Percentiles rank a stretch among this genome's conserved stretches.
These are phyloP conservation scores for Pleurotus djamor DNA, from an alignment of 768 basidiomycete species.

Conservation along the genomic window DNA sequence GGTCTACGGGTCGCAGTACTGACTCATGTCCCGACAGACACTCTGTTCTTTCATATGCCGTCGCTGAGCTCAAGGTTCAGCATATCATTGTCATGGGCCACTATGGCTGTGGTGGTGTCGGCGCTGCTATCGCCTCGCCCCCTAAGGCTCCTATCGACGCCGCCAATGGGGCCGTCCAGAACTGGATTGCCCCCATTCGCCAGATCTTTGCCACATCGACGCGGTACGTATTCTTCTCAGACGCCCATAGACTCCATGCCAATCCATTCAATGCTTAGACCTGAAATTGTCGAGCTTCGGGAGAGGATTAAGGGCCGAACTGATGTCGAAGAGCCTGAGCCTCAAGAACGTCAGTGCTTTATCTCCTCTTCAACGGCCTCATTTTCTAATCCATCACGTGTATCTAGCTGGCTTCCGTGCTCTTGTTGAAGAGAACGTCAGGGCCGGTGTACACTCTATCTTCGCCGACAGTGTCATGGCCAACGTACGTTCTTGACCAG, in stretches of 20 bases:
- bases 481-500: slow-evolving; percentile 10
- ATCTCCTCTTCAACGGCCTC: neutral
- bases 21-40: slow-evolving; percentile 14
- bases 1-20: neutral
- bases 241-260: neutral
- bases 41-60: slow-evolving; percentile 36
- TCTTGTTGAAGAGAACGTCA: slow-evolving; percentile 43
- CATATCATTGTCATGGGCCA: slow-evolving; percentile 43
- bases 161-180: slow-evolving; percentile 30
- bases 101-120: slow-evolving; percentile 41
- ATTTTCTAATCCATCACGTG: neutral
- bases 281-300: slow-evolving; percentile 33
- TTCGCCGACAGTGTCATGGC: slow-evolving; percentile 14
- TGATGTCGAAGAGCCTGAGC: slow-evolving; percentile 19
- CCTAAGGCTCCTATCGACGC: slow-evolving; percentile 18
- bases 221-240: slow-evolving; percentile 18
- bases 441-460: slow-evolving; percentile 18
- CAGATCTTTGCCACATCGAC: slow-evolving; percentile 30
- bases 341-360: slow-evolving; percentile 25
- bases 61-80: slow-evolving; percentile 29
- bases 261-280: slow-evolving; percentile 11
- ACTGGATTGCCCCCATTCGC: slow-evolving; percentile 38
- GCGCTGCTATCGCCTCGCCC: slow-evolving; percentile 29
- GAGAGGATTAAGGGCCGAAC: slow-evolving; percentile 15
- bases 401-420: slow-evolving; percentile 35